Evolutionary conservation across 208 protist species (phyloP), one percentile per base, ranked within the genome.

Genomic region (Angomonas deanei): DNA sequence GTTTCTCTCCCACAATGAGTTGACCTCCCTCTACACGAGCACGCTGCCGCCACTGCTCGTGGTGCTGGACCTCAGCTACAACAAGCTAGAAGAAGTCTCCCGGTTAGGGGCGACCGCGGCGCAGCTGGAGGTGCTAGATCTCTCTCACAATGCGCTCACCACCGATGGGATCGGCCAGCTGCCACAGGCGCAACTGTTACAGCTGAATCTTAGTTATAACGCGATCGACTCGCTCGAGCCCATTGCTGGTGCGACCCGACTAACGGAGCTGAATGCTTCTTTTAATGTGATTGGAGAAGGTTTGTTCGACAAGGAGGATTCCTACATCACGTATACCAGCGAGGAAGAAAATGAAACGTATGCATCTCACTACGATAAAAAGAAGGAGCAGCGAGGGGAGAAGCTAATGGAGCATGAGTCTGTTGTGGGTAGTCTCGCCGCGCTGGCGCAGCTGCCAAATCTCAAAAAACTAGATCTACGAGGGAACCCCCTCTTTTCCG

Each of bases 1-100:
- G 19, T 70, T 91, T 42, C 71, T 94, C 1, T 84, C 80, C 1
- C 70, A 86, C 73, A 94, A 94, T 72, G 70, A 72, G 4, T 72
- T 94, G 1, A 48, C 48, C 4, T 61, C 58, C 55, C 71, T 91
- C 15, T 65, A 69, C 33, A 55, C 55, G 1, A 50, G 57, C n/a
- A 76, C 56, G 30, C 68, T 91, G 53, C 84, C 83, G 0, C 58
- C 77, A 5, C 52, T 57, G 21, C 55, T 94, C 47, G 48, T 60
- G 42, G 61, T 58, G 32, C 62, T 94, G 33, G 77, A 78, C 33
- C 15, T 91, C 26, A 58, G 78, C 5, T 72, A 88, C 64, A 94
- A 94, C 53, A 42, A 54, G 8, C 67, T 94, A 21, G 50, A 72
- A 4, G 68, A 72, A 11, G 58, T 89, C 17, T 52, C 47, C 11